Conservation (phyloP, 805 yeast species). For the Pichia membranifaciens region DNA sequence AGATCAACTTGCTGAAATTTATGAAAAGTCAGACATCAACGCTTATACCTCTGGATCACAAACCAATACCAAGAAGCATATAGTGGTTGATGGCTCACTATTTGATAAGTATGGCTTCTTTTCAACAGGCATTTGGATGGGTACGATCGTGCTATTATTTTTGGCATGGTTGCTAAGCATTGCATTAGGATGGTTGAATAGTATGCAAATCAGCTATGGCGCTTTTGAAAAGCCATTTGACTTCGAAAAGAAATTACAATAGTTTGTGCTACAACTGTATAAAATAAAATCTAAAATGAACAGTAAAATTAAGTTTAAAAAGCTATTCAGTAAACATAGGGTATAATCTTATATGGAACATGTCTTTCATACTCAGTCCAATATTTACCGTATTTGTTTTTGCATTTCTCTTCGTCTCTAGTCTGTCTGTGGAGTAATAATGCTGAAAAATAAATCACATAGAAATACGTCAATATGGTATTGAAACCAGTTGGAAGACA, state of each 20-base stretch:
- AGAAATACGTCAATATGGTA: slow-evolving; percentile 83
- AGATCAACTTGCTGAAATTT: slow-evolving; percentile 23
- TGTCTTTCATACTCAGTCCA: slow-evolving; percentile 77
- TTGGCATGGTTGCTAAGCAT: slow-evolving; percentile 50
- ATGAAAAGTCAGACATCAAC: slow-evolving; percentile 9
- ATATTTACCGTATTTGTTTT: slow-evolving; percentile 73
- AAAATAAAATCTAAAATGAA: no score
- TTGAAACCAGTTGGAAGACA: slow-evolving; percentile 81
- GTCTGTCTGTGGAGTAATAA: slow-evolving; percentile 81
- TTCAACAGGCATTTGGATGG: slow-evolving; percentile 77
- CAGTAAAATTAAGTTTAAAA: neutral
- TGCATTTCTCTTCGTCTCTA: slow-evolving; percentile 90
- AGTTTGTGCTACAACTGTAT: neutral
- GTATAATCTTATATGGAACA: slow-evolving; percentile 89
- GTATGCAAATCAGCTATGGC: slow-evolving; percentile 71
- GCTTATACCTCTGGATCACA: neutral
- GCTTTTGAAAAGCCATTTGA: slow-evolving; percentile 70
- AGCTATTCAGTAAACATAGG: slow-evolving; percentile 61
- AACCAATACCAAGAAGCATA: slow-evolving; percentile 1
- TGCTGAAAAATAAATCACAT: slow-evolving; percentile 73
- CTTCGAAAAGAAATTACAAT: slow-evolving; percentile 42
- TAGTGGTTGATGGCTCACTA: slow-evolving; percentile 33
- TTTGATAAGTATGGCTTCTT: slow-evolving; percentile 66
- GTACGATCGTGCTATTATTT: slow-evolving; percentile 58
- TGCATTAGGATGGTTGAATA: slow-evolving; percentile 67